Base-by-base conservation (phyloP, 495 filamentous ascomycete genomes). In the Penicilliopsis zonata region DNA sequence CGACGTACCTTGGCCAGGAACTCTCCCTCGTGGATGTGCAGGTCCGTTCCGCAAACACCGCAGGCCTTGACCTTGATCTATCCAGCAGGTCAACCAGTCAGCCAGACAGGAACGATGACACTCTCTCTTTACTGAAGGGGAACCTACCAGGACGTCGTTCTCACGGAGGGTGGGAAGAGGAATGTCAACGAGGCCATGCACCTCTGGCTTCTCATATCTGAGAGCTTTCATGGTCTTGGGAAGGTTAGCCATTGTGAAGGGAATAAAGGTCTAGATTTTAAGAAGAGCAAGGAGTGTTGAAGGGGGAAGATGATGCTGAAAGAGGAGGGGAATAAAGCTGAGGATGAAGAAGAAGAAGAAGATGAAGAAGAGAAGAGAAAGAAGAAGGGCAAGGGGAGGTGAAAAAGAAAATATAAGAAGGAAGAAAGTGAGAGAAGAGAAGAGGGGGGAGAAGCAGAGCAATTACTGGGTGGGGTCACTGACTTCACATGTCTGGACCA, bases 11-110 rank as follows among this genome's bases (percentile, higher is more conserved):
- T 67, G 37, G 70, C 70, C 49, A 72, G 65, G 41, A 74, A 74
- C 48, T 74, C 67, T 40, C 70, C 70, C 35, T 79, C 74, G 43
- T 80, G 74, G 46, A 79, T 80, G 47, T 79, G 76, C 42, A 64
- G 35, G 42, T 74, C 76, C 31, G 76, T 79, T 37, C 76, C 76
- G 34, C 76, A 81, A 36, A 80, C 72, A 63, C 76, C 76, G 36
- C 72, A 79, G 13, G 76, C 76, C 55, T 80, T 78, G 36, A 65
- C 59, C 40, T 63, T 61, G 49, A 65, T 55, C 60, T 60, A 30
- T 27, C 10, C 9, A 33, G 9, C 24, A 13, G 6, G 23, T 25
- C 14, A 33, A 16, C 8, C 14, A 30, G 8, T 7, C 8, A 13
- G 6, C 28, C 28, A 13, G 13, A 7, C 14, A 13, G 6, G 6